A percentile compares a stretch with the other conserved stretches of the same genome.
Conservation (phyloP, 495 filamentous ascomycete species). For the Penicillium macrosclerotiorum region DNA sequence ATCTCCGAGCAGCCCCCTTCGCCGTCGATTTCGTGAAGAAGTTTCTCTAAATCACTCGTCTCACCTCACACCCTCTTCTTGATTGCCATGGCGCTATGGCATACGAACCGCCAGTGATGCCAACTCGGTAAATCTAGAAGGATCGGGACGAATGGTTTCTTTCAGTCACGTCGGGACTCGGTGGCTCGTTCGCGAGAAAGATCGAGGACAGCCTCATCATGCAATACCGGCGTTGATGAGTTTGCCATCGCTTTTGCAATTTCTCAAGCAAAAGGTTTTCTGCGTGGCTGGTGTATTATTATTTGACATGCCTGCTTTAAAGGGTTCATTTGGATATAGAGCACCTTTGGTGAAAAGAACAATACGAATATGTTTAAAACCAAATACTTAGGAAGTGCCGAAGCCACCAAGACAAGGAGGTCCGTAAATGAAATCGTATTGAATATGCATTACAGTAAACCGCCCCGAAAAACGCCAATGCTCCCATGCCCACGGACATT, state of each 20-base stretch:
- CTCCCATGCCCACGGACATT: constrained; percentile 23
- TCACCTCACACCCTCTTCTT: not conserved
- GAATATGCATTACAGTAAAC: constrained; percentile 26
- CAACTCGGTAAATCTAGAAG: constrained; percentile 1
- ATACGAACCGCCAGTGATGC: constrained; percentile 9
- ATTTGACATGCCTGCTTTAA: constrained; percentile 32
- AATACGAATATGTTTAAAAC: too few species aligned
- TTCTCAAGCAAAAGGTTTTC: not conserved
- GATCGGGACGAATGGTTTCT: constrained; percentile 4
- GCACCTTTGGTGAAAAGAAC: constrained; percentile 6
- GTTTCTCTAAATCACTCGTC: constrained; percentile 57
- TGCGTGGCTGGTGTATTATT: constrained; percentile 33
- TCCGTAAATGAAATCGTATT: constrained; percentile 16
- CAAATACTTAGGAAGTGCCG: too few species aligned
- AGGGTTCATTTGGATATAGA: constrained; percentile 21
- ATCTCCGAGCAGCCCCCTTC: constrained; percentile 66
- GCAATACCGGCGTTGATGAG: too few species aligned
- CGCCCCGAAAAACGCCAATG: constrained; percentile 26
- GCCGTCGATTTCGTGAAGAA: constrained; percentile 73
- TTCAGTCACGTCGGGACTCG: constrained; percentile 2
- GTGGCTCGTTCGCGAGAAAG: too few species aligned
- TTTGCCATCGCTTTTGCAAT: not conserved
- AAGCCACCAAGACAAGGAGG: too few species aligned
- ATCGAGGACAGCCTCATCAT: too few species aligned
- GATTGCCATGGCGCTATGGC: constrained; percentile 1